Base-by-base conservation (phyloP, 805 yeast genomes). In the Cyberlindnera lachancei region DNA sequence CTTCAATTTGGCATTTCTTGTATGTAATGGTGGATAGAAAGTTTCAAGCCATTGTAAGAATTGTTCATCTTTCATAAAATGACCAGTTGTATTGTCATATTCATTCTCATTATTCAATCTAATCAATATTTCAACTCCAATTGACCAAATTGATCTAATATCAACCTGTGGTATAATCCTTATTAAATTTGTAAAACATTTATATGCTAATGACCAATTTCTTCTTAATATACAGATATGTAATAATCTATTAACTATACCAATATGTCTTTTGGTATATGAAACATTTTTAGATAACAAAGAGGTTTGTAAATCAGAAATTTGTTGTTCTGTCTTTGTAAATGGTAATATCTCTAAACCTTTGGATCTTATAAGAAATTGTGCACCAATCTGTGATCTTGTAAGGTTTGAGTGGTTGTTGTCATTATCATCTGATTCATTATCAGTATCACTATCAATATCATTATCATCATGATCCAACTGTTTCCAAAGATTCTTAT, bases 151-250 rank as follows among this genome's bases (percentile, higher is more conserved):
- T 4, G 68, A 55, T 33, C 75, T 58, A 6, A 78, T 49, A 47
- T 80, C 84, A 9, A 72, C 62, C 1, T 52, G 51, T 1, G 69
- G 69, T n/a, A n/a, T n/a, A 1, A 70, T 43, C 31, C 79, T 51
- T 3, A 75, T 48, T 15, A 81, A 48, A 2, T 73, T 33, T 8
- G 72, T 51, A 41, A 75, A 74, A 7, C 73, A 55, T 33, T 63
- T 63, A 44, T 72, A 75, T 0, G 83, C 81, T 12, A 60, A 27
- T 6, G 50, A 44, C 86, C 86, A 81, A 7, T 75, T 64, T 19
- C 58, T 48, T 23, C 64, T 54, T 25, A 70, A 45, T 4, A 80
- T 48, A 35, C 63, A 63, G 9, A 70, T 24, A 40, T 76, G 79
- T 21, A 81, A 48, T 4, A 51, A 19, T 15, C 36, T 32, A 4